Evolutionary conservation across 352 stramenopile species (phyloP), one percentile per base, ranked within the genome.

Genomic region (Pythium pyrilobum): DNA sequence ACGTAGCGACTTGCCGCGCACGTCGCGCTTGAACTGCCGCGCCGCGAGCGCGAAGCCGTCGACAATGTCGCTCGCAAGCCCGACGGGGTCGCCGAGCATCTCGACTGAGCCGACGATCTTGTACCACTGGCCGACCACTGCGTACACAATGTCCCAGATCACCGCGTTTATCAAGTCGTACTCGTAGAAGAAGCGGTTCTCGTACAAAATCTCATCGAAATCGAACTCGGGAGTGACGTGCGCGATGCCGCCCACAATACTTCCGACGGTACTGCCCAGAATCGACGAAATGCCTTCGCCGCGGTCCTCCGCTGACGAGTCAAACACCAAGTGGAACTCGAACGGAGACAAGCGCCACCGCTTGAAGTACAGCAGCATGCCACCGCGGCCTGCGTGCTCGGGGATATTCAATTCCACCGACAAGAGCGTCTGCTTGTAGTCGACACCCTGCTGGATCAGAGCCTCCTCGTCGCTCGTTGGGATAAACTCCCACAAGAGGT

Each of bases 51-150:
- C 81, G 59, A 95, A 92, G 11, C 85, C 85, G 55, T 95, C 81
- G 9, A 89, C 78, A 72, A 93, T 89, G 66, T 95, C 85, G 0
- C 78, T 90, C 9, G 84, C 77, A 15, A 95, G 75, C 0, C 85
- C 85, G 27, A 95, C 74, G 7, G 85, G 85, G 56, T 95, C 85
- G 15, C 85, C 85, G 12, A 95, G 61, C 56, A 95, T 63, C 58
- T 95, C 85, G 2, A 95, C 78, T 54, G 79, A 91, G 31, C 85
- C 85, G 20, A 95, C 85, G 24, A 95, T 89, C 57, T 92, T 93
- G 66, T 95, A 95, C 85, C 85, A 95, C 57, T 95, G 85, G 0
- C 81, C 69, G 23, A 95, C 58, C 9, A 92, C 80, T 5, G 71
- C 78, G 48, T 80, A 66, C 13, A 93, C 79, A 47, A 92, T 83